Conservation (phyloP, 306 rosid genomes). For the Trichosanthes cucumerina region DNA sequence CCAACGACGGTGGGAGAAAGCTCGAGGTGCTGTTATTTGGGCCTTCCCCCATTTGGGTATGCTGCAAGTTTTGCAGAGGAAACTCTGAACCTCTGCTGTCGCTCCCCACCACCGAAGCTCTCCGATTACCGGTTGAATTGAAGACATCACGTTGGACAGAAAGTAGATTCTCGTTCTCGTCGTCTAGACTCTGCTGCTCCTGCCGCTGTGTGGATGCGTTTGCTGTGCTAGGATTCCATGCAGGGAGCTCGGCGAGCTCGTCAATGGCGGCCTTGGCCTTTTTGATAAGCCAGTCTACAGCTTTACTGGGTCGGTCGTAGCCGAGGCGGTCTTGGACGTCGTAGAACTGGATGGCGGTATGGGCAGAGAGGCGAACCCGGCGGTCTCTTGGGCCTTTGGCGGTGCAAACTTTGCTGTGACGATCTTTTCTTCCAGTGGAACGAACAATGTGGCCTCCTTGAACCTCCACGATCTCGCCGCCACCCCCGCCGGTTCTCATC, state of each 20-base stretch:
- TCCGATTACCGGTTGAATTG: conserved; percentile 17
- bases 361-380: conserved; percentile 18
- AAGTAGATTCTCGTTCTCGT: conserved; percentile 12
- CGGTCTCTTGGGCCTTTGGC: conserved; percentile 23
- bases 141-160: conserved; percentile 17
- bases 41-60: conserved; percentile 25
- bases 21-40: conserved; percentile 23
- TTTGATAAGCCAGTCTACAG: conserved; percentile 19
- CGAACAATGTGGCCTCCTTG: conserved; percentile 26
- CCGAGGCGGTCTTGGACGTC: conserved; percentile 23
- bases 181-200: conserved; percentile 7
- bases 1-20: conserved; percentile 57
- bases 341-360: conserved; percentile 18
- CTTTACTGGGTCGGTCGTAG: conserved; percentile 20
- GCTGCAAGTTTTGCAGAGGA: conserved; percentile 20
- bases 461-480: conserved; percentile 19
- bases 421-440: conserved; percentile 17
- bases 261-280: conserved; percentile 20
- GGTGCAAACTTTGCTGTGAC: conserved; percentile 21
- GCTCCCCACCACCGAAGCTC: conserved; percentile 26
- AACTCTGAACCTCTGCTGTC: conserved; percentile 17
- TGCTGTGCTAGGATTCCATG: conserved; percentile 12
- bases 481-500: conserved; percentile 12
- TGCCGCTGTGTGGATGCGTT: conserved; percentile 1
- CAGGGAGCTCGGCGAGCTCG: conserved; percentile 23